Evolutionary conservation across 805 yeast genomes (phyloP), one percentile per base, ranked within the genome.

Genomic region (Zygosaccharomyces rouxii): DNA sequence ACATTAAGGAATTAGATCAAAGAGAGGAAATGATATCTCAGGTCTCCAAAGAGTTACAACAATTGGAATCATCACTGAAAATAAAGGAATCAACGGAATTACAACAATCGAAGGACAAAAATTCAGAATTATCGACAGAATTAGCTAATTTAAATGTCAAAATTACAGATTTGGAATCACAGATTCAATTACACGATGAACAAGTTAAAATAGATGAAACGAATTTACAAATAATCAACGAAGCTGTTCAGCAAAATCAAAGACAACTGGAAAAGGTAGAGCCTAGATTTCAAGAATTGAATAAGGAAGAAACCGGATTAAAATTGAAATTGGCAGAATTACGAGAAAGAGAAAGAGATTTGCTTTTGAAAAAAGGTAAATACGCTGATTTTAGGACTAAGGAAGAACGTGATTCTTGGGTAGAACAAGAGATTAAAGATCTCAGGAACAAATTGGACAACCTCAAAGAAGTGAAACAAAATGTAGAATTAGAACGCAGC

Each of bases 301-400:
- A 65, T 39, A 52, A 56, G 1, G 57, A 67, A 38, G 88, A 84
- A 60, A 30, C 56, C 0, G 54, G 55, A 3, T 52, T 75, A 28
- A 76, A 76, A 47, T 55, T 62, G 3, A 57, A 71, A 42, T 62
- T 83, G 7, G 47, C 67, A 3, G 66, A 70, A n/a, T 55, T 75
- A 19, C 75, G 72, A 45, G 69, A 80, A 6, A 74, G 68, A 25
- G 89, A 85, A 63, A 71, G 85, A 54, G 66, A 74, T 13, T 63
- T 90, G 4, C 77, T 84, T 43, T 72, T 85, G 6, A 90, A 89
- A 59, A 86, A 82, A 56, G 87, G 86, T 37, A 79, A 89, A 44
- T 77, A 77, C 49, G 73, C 80, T 22, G 77, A 79, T 53, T 89
- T 89, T 56, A 53, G 63, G 0, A 65, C 77, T 13, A 74, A 74